phyloP scores from a whole-genome alignment of 495 filamentous ascomycete species.

The Rhypophila decipiens region DNA sequence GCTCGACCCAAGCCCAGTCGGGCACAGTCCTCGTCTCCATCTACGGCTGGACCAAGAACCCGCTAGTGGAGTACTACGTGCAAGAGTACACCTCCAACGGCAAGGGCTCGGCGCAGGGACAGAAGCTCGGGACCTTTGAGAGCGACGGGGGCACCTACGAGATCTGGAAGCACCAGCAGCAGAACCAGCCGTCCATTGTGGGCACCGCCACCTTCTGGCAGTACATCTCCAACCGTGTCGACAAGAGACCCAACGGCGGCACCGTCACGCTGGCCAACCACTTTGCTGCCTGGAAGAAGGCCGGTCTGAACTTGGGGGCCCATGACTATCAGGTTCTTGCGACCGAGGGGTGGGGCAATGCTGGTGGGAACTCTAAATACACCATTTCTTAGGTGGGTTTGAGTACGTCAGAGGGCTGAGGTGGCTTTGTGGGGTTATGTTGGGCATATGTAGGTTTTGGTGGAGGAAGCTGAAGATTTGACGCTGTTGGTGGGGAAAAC shows the following conservation, averaged over 20 bases:
- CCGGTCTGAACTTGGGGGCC: constrained; percentile 43
- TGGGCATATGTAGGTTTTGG: too few relatives aligned
- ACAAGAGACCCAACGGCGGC: constrained; percentile 32
- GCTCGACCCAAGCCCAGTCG: constrained; percentile 6
- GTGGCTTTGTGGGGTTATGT: too few relatives aligned
- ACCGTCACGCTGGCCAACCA: constrained; percentile 45
- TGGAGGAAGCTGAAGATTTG: too few relatives aligned
- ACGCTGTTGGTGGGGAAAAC: too few relatives aligned
- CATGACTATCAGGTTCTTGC: constrained; percentile 52
- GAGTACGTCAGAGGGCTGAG: background rate
- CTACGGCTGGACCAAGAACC: constrained; percentile 57
- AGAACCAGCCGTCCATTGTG: constrained; percentile 49
- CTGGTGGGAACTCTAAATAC: constrained; percentile 23
- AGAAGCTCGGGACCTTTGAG: constrained; percentile 43
- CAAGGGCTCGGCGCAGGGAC: constrained; percentile 41
- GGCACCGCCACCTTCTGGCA: constrained; percentile 56
- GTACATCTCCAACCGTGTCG: constrained; percentile 49
- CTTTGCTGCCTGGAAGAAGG: constrained; percentile 50
- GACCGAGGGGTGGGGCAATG: constrained; percentile 45
- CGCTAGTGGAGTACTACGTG: constrained; percentile 60
- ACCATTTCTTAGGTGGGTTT: constrained; percentile 2
- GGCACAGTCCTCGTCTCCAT: constrained; percentile 29
- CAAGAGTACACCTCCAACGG: constrained; percentile 52
- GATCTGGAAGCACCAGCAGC: constrained; percentile 47
- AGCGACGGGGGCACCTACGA: constrained; percentile 54